Evolutionary conservation across 495 filamentous ascomycete genomes (phyloP).

Genomic region (Penicillium crystallinum): DNA sequence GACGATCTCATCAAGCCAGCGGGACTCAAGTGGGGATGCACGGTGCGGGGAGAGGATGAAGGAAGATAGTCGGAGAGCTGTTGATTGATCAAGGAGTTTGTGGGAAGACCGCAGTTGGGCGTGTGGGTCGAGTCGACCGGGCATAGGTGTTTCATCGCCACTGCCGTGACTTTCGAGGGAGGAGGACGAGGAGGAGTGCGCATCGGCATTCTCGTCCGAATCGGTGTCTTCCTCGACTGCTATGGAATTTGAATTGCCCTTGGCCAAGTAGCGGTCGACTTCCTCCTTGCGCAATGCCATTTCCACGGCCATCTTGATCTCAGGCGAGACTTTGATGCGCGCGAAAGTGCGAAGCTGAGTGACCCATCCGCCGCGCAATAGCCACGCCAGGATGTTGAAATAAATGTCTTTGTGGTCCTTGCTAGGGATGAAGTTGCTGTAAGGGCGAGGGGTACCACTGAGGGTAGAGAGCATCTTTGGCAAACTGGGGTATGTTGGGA

Average conservation of each 20-base stretch:
- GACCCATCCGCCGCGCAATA: conserved; percentile 87
- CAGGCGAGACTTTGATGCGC: conserved; percentile 58
- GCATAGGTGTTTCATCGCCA: conserved; percentile 36
- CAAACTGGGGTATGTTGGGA: conserved; percentile 74
- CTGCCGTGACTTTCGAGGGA: conserved; percentile 40
- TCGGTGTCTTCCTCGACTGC: conserved; percentile 14
- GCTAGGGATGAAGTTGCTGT: conserved; percentile 75
- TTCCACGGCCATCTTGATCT: conserved; percentile 48
- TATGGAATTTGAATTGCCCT: conserved; percentile 16
- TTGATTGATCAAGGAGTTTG: conserved; percentile 36
- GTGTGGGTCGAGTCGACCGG: conserved; percentile 25
- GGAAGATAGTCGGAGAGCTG: conserved; percentile 35
- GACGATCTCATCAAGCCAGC: conserved; percentile 69
- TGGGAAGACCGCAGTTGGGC: conserved; percentile 29
- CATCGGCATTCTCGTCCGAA: conserved; percentile 19
- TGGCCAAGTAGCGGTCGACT: conserved; percentile 39
- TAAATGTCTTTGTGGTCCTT: conserved; percentile 84
- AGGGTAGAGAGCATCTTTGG: conserved; percentile 79
- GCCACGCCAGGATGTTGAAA: conserved; percentile 85
- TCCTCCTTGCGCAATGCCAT: conserved; percentile 39
- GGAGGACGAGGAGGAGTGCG: conserved; percentile 37
- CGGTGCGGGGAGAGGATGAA: conserved; percentile 51
- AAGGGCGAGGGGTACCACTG: conserved; percentile 70
- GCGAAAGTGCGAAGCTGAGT: conserved; percentile 86
- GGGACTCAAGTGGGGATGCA: conserved; percentile 57